phyloP scores from a whole-genome alignment of 2,329 filamentous ascomycete species.

The Aspergillus tamarii region DNA sequence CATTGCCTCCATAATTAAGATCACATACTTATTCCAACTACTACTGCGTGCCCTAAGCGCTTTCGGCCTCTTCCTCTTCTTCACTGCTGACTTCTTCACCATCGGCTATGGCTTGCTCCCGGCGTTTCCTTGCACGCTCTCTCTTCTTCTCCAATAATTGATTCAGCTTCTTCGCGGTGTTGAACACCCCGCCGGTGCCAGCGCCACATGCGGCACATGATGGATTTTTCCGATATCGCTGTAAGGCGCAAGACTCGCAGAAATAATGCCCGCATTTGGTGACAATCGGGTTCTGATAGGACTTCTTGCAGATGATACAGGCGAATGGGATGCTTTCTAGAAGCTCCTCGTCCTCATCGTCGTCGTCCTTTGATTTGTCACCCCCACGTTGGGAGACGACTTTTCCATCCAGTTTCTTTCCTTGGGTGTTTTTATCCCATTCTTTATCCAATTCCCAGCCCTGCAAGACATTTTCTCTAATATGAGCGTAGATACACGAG shows the following conservation, averaged over 20 bases:
- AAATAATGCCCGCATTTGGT: slow-evolving; percentile 97
- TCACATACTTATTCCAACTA: not conserved
- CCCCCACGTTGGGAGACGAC: slow-evolving; percentile 53
- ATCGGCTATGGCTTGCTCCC: slow-evolving; percentile 56
- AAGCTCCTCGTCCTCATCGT: slow-evolving; percentile 68
- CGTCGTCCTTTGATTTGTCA: slow-evolving; percentile 47
- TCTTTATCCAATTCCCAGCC: slow-evolving; percentile 95
- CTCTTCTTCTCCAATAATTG: slow-evolving; percentile 75
- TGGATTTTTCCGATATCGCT: slow-evolving; percentile 83
- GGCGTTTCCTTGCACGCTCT: slow-evolving; percentile 58
- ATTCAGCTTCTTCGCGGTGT: slow-evolving; percentile 79
- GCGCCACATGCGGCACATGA: slow-evolving; percentile 83
- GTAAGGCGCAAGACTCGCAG: slow-evolving; percentile 85
- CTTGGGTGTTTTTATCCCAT: slow-evolving; percentile 82
- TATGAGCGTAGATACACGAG: slow-evolving; percentile 72
- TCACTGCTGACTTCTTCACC: slow-evolving; percentile 56
- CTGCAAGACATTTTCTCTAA: slow-evolving; percentile 70
- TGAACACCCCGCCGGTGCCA: slow-evolving; percentile 88
- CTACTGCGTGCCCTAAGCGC: not conserved
- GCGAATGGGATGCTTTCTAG: slow-evolving; percentile 85
- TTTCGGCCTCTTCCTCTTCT: slow-evolving; percentile 41
- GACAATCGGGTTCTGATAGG: slow-evolving; percentile 78
- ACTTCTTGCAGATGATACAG: slow-evolving; percentile 80
- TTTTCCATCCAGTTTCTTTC: slow-evolving; percentile 49
- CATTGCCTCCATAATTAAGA: not conserved